Evolutionary conservation across 2,329 filamentous ascomycete species (phyloP).

Genomic region (Colletotrichum sp.): DNA sequence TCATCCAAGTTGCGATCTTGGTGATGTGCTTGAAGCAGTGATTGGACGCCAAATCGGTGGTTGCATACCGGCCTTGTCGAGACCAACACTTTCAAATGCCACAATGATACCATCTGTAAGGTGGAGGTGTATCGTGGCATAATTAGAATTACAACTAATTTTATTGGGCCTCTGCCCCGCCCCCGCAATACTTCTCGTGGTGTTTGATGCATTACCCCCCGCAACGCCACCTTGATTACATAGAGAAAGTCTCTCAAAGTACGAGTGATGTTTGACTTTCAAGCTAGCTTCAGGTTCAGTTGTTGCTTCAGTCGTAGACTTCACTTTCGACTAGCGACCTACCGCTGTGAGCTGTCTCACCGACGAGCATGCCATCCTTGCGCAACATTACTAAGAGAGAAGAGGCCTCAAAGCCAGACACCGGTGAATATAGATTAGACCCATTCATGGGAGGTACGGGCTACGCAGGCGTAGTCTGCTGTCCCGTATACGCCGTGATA

Average conservation of each 20-base stretch:
- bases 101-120: not conserved
- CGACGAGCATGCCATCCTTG: not conserved
- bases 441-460: not conserved
- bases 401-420: not conserved
- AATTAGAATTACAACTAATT: not conserved
- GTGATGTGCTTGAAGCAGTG: not conserved
- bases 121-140: not conserved
- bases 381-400: not conserved
- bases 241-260: not conserved
- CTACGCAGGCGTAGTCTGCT: not conserved
- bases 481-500: not conserved
- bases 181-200: not conserved
- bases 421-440: not conserved
- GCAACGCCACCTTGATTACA: not conserved
- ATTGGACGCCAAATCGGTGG: not conserved
- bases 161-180: not conserved
- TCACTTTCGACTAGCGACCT: not conserved
- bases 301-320: not conserved
- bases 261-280: not conserved
- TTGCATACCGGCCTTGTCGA: not conserved
- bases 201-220: fast-evolving
- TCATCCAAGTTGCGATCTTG: not conserved
- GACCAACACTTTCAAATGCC: not conserved
- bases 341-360: not conserved
- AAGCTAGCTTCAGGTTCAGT: not conserved